phyloP scores from a whole-genome alignment of 208 protist species.

The Acanthamoeba royreba region DNA sequence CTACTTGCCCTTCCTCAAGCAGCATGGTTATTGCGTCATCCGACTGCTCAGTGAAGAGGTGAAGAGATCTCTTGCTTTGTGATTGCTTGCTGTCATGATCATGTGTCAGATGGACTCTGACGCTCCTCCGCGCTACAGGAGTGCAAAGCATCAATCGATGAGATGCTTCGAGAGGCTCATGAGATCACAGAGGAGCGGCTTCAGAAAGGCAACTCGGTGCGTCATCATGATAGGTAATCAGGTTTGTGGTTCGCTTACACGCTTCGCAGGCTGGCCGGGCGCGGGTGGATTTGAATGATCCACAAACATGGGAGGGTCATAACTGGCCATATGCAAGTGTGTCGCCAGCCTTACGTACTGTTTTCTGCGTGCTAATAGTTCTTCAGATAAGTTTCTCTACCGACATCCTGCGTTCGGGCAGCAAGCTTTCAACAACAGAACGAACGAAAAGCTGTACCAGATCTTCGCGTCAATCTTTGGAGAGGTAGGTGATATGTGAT shows the following conservation, averaged over 20 bases:
- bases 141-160: background rate
- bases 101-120: background rate
- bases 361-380: background rate
- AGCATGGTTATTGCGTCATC: background rate
- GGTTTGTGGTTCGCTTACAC: background rate
- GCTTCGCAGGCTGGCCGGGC: background rate
- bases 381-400: background rate
- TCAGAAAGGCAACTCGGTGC: background rate
- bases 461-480: background rate
- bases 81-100: background rate
- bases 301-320: background rate
- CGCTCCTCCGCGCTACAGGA: too few relatives aligned
- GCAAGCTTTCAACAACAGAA: background rate
- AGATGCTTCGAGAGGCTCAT: background rate
- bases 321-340: background rate
- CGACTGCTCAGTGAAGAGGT: background rate
- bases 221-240: background rate
- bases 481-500: background rate
- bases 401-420: background rate
- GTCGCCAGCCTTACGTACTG: background rate
- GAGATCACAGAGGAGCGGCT: background rate
- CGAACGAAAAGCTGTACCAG: background rate
- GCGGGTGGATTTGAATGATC: background rate
- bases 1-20: background rate
- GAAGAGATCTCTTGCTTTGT: background rate